phyloP scores from a whole-genome alignment of 148 eudicot species.

The Drosera capensis region DNA sequence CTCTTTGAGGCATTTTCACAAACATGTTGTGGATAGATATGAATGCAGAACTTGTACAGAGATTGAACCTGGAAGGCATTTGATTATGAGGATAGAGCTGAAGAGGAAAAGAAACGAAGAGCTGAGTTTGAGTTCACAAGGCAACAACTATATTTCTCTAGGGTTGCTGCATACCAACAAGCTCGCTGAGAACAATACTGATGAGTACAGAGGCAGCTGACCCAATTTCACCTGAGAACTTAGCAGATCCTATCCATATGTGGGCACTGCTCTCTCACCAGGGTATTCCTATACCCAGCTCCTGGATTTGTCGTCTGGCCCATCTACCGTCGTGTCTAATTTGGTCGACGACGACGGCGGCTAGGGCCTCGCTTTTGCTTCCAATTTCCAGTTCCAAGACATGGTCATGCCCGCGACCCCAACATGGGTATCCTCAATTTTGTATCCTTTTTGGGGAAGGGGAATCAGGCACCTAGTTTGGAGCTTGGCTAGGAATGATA shows the following conservation, averaged over 20 bases:
- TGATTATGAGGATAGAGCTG: too few species aligned
- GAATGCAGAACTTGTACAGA: too few species aligned
- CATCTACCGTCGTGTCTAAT: conserved; percentile 8
- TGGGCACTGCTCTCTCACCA: conserved; percentile 37
- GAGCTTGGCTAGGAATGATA: conserved; percentile 65
- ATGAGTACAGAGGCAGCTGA: conserved; percentile 23
- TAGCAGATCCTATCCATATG: conserved; percentile 41
- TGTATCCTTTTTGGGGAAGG: conserved; percentile 44
- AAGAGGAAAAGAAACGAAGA: too few species aligned
- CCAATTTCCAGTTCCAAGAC: conserved; percentile 43
- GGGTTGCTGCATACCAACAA: conserved; percentile 26
- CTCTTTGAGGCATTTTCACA: too few species aligned
- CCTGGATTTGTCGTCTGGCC: conserved; percentile 7
- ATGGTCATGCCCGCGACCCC: conserved; percentile 33
- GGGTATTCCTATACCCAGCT: conserved; percentile 23
- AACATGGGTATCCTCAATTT: conserved; percentile 53
- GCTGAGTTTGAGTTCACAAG: too few species aligned
- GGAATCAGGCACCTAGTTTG: conserved; percentile 44
- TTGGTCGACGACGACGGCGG: too few species aligned
- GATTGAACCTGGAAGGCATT: too few species aligned
- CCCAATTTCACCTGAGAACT: conserved; percentile 15
- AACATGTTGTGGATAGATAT: too few species aligned
- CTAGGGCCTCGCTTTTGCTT: conserved; percentile 23
- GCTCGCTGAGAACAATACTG: too few species aligned
- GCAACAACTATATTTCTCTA: conserved; percentile 17